Conservation (phyloP, 1,284 basidiomycete genomes). For the Fomitopsis pinicola region DNA sequence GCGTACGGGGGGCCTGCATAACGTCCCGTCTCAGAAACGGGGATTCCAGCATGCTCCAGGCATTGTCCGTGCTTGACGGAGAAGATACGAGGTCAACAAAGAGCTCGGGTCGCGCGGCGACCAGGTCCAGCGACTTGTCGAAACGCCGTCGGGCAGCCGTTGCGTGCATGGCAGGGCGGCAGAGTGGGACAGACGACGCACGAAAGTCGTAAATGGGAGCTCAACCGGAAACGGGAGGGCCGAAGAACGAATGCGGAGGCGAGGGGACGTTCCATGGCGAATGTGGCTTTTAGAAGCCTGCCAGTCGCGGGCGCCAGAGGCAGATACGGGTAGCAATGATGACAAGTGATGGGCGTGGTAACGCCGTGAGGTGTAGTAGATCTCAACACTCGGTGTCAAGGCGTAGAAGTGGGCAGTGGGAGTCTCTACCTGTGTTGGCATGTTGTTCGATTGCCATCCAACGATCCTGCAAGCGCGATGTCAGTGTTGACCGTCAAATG, state of each 20-base stretch:
- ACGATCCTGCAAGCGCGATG: neutral
- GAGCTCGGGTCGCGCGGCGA: constrained; percentile 30
- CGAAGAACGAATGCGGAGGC: constrained; percentile 7
- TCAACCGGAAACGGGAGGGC: constrained; percentile 3
- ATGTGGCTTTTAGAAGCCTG: neutral
- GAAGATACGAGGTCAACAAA: constrained; percentile 20
- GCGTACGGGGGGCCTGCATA: neutral
- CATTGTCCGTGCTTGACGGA: constrained; percentile 25
- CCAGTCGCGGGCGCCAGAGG: neutral
- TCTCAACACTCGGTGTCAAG: neutral
- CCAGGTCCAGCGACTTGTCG: constrained; percentile 26
- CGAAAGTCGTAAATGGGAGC: constrained; percentile 10
- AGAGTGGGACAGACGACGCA: constrained; percentile 10
- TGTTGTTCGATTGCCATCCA: neutral
- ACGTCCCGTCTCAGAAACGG: constrained; percentile 18
- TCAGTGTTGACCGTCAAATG: neutral
- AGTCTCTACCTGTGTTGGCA: neutral
- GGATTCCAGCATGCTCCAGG: constrained; percentile 28
- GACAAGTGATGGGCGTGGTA: constrained; percentile 10
- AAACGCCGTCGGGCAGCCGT: constrained; percentile 20
- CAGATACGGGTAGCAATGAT: neutral
- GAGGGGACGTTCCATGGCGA: neutral
- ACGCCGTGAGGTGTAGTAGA: neutral
- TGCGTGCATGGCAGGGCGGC: constrained; percentile 17
- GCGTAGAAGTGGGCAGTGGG: neutral